Conservation (phyloP, 2,329 filamentous ascomycete genomes). For the Beauveria varroae region DNA sequence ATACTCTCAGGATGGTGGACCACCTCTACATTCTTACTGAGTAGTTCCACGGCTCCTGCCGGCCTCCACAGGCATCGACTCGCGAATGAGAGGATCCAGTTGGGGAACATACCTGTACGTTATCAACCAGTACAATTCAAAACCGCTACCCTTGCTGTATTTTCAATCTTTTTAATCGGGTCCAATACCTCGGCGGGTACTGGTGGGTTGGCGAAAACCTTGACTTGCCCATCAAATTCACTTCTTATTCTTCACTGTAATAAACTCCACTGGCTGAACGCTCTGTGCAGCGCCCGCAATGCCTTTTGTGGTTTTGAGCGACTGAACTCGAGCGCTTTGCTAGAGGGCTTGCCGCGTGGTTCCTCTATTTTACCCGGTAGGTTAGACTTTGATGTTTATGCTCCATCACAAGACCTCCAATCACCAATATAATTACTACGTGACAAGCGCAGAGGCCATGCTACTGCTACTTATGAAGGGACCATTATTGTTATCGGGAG, state of each 20-base stretch:
- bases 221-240: background rate
- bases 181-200: background rate
- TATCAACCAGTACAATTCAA: background rate
- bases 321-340: background rate
- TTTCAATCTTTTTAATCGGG: background rate
- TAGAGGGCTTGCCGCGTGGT: no score
- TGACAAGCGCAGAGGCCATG: no score
- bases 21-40: background rate
- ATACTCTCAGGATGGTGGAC: background rate
- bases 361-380: no score
- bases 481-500: no score
- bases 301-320: no score
- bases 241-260: background rate
- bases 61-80: background rate
- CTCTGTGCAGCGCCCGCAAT: background rate
- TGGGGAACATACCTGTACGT: background rate
- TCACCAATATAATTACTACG: no score
- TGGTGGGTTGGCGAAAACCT: background rate
- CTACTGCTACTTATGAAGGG: no score
- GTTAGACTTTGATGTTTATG: no score
- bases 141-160: background rate
- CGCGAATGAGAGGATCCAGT: background rate
- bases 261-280: background rate
- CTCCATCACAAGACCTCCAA: no score
- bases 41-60: background rate